phyloP scores from a whole-genome alignment of 371 early-diverging fungal genomes.

The Racocetra persica region DNA sequence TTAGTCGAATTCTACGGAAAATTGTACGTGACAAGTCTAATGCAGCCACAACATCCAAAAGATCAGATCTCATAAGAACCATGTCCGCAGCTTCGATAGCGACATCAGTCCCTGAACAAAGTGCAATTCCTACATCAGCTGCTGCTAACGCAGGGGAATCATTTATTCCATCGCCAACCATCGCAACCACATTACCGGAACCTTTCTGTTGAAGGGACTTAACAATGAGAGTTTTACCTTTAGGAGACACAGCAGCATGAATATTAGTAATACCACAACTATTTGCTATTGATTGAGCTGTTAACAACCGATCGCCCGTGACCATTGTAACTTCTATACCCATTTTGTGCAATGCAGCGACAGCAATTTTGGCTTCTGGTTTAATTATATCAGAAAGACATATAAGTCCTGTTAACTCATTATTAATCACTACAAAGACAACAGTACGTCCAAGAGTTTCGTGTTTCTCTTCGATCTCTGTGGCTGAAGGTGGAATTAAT shows the following conservation, averaged over 20 bases:
- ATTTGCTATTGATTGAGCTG: slow-evolving; percentile 77
- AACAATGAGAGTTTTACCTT: slow-evolving; percentile 85
- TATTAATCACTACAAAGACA: slow-evolving; percentile 60
- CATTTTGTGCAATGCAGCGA: slow-evolving; percentile 76
- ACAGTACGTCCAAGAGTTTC: slow-evolving; percentile 80
- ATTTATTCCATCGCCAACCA: slow-evolving; percentile 99
- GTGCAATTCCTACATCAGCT: slow-evolving; percentile 93
- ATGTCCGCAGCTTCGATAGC: slow-evolving; percentile 95
- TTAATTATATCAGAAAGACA: slow-evolving; percentile 86
- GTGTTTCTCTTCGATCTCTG: slow-evolving; percentile 52
- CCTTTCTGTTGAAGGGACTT: slow-evolving; percentile 61
- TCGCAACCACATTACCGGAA: slow-evolving; percentile 72
- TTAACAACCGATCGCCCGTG: slow-evolving; percentile 90
- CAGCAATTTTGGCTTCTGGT: slow-evolving; percentile 75
- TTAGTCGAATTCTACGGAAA: slow-evolving; percentile 82
- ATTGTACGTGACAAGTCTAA: slow-evolving; percentile 85
- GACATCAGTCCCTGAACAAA: slow-evolving; percentile 93
- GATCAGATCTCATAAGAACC: slow-evolving; percentile 84
- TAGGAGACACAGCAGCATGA: slow-evolving; percentile 90
- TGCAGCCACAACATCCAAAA: slow-evolving; percentile 85
- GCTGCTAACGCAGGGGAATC: slow-evolving; percentile 96
- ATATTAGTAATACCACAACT: slow-evolving; percentile 81
- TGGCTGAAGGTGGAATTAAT: slow-evolving; percentile 49
- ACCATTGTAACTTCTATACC: slow-evolving; percentile 87
- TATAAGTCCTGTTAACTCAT: slow-evolving; percentile 71